Evolutionary conservation across 2,329 filamentous ascomycete genomes (phyloP), one percentile per base, ranked within the genome.

Genomic region (Diplodia seriata): DNA sequence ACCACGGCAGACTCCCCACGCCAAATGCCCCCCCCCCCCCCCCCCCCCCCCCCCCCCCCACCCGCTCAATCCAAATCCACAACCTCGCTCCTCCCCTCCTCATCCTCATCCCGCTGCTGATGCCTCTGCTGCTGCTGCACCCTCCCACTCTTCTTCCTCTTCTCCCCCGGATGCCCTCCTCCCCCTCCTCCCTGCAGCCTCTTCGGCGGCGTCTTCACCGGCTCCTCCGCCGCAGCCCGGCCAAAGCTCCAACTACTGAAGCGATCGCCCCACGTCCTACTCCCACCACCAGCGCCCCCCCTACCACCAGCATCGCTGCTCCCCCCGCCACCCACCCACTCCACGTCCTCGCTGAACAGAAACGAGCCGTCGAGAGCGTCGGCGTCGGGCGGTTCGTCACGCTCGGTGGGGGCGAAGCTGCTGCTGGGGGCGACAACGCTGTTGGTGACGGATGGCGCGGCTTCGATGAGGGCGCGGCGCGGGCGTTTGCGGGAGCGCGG

Each of bases 121-220:
- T 31, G 23, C 18, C 40, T 38, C 55, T 20, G 36, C 38, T 8
- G 36, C 20, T 7, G 11, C 33, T 11, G 11, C 33, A 36, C 1
- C 33, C 33, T 36, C 33, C 20, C 29, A 15, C 53, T 33, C 26
- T 33, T 55, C 29, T 29, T 33, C 26, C 26, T 29, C 26, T n/a
- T 33, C 5, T 36, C 33, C 33, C 33, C 33, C 33, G 18, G 6
- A 29, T 29, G 23, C 3, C 23, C 23, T 3, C 23, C 23, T 3
- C 23, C 23, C 0, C 23, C 23, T 26, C 23, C 23, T 26, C 23
- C n/a, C 18, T 51, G 43, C 43, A 9, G 43, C 57, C 50, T 54
- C 56, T 68, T 68, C 57, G 66, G 66, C 57, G 66, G 66, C 33
- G 66, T 68, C 57, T 68, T 68, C 18, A 50, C 57, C n/a, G 66